Evolutionary conservation across 2,329 filamentous ascomycete genomes (phyloP), one percentile per base, ranked within the genome.

Genomic region (Calonectria naviculata): DNA sequence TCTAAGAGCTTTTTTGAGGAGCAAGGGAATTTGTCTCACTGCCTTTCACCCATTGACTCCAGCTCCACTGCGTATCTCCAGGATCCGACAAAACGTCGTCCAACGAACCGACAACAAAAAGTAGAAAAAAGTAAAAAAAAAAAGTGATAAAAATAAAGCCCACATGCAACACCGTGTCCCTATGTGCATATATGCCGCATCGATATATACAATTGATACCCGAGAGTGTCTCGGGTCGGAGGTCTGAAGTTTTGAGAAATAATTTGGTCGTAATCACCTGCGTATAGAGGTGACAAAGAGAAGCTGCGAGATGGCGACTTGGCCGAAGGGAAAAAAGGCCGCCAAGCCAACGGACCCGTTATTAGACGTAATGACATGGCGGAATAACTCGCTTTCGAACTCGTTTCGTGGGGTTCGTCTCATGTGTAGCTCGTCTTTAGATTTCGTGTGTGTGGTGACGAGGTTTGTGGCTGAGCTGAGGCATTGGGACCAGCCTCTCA

Each of bases 401-500:
- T 60, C 28, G 31, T 38, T 36, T 62, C 52, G 62, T n/a, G 42
- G 24, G 29, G 46, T 38, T 54, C 56, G 68, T 44, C 70, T 64
- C 67, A 52, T 70, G 26, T 73, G 44, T 42, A 49, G 58, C 58
- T 67, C 72, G 71, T 75, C 63, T 65, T 47, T 31, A 36, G 28
- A 24, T 60, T 58, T 52, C 5, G 62, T 13, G 65, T 21, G 62
- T 13, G 65, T 21, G 67, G 31, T 65, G 71, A 65, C 68, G 42
- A 52, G 28, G 44, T 29, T 52, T 52, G 60, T 64, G 68, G 68
- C 64, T 65, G 60, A 64, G 68, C 44, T 34, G 60, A 60, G 38
- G 19, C 61, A 42, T 19, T 70, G 24, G n/a, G 28, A 52, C 24
- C 46, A 21, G 58, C 7, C 56, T n/a, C 46, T 83, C 83, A 93